Evolutionary conservation across 129 eudicot species (phyloP).

Genomic region (Helianthus tuberosus): DNA sequence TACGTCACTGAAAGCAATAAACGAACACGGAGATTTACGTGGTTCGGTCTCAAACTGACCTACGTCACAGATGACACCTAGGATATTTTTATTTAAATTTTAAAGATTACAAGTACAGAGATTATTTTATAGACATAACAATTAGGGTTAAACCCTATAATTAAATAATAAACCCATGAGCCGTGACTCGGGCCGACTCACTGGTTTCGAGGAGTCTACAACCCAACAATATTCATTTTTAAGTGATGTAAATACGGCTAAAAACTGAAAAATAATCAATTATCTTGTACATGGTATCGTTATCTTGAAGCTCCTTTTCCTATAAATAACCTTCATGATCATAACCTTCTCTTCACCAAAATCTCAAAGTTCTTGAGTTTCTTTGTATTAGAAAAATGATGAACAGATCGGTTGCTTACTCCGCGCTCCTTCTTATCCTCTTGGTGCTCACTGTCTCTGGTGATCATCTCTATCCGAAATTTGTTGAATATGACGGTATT

Average conservation of each 20-base stretch:
- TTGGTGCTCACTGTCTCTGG: constrained; percentile 28
- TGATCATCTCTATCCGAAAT: not conserved
- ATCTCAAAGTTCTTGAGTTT: not conserved
- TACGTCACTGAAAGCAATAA: too few relatives aligned
- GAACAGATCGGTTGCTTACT: constrained; percentile 13
- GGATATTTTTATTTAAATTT: too few relatives aligned
- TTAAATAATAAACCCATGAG: not conserved
- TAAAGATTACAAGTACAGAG: too few relatives aligned
- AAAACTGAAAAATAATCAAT: not conserved
- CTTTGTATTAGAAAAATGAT: constrained; percentile 10
- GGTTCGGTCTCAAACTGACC: too few relatives aligned
- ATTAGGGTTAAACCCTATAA: too few relatives aligned
- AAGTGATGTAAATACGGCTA: not conserved
- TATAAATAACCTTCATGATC: constrained; percentile 26
- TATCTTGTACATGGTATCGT: not conserved
- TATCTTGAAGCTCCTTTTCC: constrained; percentile 21
- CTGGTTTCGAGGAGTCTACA: too few relatives aligned
- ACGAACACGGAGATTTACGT: too few relatives aligned
- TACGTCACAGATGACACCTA: too few relatives aligned
- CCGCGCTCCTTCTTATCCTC: constrained; percentile 8
- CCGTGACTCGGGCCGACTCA: too few relatives aligned
- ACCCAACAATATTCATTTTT: not conserved
- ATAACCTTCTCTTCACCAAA: constrained; percentile 21
- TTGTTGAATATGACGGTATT: not conserved
- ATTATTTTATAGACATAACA: too few relatives aligned